These are phyloP conservation scores for Cercospora janseana DNA, from an alignment of 2,329 filamentous ascomycete genomes.

Conservation along the genomic window DNA sequence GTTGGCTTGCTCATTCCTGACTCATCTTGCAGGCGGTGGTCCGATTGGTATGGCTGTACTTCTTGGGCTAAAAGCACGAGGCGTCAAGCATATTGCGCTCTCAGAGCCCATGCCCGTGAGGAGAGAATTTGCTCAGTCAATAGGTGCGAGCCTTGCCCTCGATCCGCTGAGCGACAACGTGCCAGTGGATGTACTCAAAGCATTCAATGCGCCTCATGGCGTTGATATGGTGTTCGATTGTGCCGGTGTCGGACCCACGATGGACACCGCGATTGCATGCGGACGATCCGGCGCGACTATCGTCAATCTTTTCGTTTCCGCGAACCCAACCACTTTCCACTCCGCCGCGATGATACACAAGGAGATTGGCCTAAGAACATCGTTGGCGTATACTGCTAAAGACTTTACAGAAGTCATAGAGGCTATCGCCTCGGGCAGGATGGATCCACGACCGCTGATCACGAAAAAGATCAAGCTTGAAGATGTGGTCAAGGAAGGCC, in stretches of 20 bases:
- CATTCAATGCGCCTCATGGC: neutral
- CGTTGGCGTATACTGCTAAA: constrained; percentile 7
- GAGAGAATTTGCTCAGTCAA: constrained; percentile 2
- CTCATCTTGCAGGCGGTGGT: constrained; percentile 11
- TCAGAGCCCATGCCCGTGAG: constrained; percentile 10
- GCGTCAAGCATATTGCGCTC: constrained; percentile 11
- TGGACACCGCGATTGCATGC: constrained; percentile 14
- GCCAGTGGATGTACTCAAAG: neutral
- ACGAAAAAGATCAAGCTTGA: constrained; percentile 15
- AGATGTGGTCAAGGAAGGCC: constrained; percentile 14
- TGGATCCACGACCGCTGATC: constrained; percentile 10
- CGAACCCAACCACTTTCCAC: constrained; percentile 1
- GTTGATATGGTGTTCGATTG: constrained; percentile 16
- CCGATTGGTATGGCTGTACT: constrained; percentile 16
- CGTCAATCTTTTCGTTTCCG: constrained; percentile 10
- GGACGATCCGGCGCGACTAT: constrained; percentile 7
- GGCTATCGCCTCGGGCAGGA: neutral
- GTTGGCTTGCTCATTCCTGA: neutral
- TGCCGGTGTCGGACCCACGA: constrained; percentile 13
- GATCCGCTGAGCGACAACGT: constrained; percentile 4
- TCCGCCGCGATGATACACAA: constrained; percentile 11
- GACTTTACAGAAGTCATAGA: constrained; percentile 14
- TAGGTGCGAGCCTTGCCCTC: constrained; percentile 3
- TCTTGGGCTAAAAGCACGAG: constrained; percentile 11
- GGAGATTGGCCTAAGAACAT: neutral